Percentiles rank a stretch among this genome's conserved stretches.
Evolutionary conservation across 1,139 yeast species (phyloP).

Genomic region (Casaregolazyma suthepensis): DNA sequence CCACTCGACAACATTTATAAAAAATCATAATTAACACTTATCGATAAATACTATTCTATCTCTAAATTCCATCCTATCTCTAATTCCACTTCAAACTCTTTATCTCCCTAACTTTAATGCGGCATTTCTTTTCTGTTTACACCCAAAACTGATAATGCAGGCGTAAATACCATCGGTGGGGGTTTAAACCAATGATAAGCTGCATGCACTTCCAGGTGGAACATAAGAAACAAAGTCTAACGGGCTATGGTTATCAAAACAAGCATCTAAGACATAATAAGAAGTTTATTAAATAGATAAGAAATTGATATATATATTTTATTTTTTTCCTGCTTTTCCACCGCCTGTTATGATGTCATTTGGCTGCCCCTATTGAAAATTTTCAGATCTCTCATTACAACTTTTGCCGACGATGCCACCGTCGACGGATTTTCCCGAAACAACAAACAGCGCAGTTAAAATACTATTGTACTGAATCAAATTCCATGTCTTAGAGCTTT

Average conservation of each 20-base stretch:
- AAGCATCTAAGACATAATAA: neutral
- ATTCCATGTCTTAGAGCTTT: no score
- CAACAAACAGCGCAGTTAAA: no score
- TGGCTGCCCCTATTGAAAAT: neutral
- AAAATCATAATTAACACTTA: no score
- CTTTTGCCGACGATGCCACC: neutral
- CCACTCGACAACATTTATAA: no score
- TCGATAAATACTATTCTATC: no score
- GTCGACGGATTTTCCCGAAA: neutral
- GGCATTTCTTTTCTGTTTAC: neutral
- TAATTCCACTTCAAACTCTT: no score
- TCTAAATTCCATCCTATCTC: no score
- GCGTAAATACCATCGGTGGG: neutral
- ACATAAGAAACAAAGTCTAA: neutral
- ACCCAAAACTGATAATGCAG: neutral
- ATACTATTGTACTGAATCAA: no score
- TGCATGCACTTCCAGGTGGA: neutral
- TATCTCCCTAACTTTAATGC: neutral
- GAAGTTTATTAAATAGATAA: neutral
- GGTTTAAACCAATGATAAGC: neutral
- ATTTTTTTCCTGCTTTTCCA: neutral
- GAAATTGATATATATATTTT: no score
- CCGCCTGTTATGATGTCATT: neutral
- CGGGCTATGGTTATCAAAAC: no score
- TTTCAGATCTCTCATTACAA: neutral